A percentile compares a stretch with the other conserved stretches of the same genome.
These are phyloP conservation scores for Ceratobasidium theobromae DNA, from an alignment of 1,284 basidiomycete species.

Conservation along the genomic window DNA sequence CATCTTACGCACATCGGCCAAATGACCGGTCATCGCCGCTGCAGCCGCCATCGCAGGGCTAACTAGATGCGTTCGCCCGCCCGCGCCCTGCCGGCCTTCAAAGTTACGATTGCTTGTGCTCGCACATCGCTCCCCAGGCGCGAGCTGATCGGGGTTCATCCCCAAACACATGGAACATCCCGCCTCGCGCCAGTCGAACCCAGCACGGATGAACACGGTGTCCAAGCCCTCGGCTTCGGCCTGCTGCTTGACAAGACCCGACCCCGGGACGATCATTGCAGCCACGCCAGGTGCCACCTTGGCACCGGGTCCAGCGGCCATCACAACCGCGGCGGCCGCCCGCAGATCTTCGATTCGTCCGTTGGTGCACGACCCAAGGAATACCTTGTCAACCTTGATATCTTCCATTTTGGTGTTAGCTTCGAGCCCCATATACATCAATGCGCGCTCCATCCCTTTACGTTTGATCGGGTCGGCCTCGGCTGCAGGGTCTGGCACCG, in stretches of 20 bases:
- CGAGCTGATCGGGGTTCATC: constrained; percentile 95
- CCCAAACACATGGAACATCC: constrained; percentile 98
- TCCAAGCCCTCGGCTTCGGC: constrained; percentile 94
- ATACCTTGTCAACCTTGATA: constrained; percentile 87
- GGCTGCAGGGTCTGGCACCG: constrained; percentile 77
- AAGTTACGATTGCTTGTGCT: constrained; percentile 98
- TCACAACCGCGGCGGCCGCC: constrained; percentile 80
- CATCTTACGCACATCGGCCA: constrained; percentile 88
- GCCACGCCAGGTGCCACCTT: constrained; percentile 73
- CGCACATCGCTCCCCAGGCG: constrained; percentile 89
- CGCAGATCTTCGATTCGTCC: constrained; percentile 94
- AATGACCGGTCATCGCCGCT: constrained; percentile 84
- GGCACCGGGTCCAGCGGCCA: constrained; percentile 68
- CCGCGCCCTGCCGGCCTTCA: constrained; percentile 89
- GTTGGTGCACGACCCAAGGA: constrained; percentile 97
- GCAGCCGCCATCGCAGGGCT: constrained; percentile 97
- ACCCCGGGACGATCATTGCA: constrained; percentile 96
- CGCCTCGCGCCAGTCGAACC: constrained; percentile 97
- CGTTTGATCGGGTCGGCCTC: constrained; percentile 68
- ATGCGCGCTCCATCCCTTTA: constrained; percentile 74
- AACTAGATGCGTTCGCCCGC: constrained; percentile 89
- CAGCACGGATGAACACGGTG: constrained; percentile 87
- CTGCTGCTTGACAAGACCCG: constrained; percentile 91
- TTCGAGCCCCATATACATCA: constrained; percentile 90
- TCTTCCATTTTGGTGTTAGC: constrained; percentile 84